Conservation (phyloP, 768 basidiomycete genomes). For the Gymnopilus dilepis region DNA sequence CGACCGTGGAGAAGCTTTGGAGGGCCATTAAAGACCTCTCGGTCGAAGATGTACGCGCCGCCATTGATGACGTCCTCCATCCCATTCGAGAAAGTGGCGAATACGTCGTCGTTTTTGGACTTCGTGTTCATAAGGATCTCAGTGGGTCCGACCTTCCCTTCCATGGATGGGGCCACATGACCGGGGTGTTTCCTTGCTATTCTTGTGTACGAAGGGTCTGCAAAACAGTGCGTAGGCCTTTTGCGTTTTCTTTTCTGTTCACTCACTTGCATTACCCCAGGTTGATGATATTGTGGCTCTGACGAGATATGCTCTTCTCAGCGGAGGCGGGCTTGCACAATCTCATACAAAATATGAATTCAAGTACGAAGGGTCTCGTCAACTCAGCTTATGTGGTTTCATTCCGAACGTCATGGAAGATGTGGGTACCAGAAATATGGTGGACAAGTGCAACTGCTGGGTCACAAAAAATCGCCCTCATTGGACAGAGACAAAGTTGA, state of each 20-base stretch:
- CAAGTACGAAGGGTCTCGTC: slow-evolving; percentile 12
- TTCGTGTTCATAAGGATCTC: slow-evolving; percentile 21
- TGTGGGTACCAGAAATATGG: slow-evolving; percentile 10
- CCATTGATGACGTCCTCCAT: slow-evolving; percentile 24
- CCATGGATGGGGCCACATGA: slow-evolving; percentile 29
- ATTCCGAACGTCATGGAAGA: slow-evolving; percentile 22
- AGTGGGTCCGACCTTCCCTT: slow-evolving; percentile 15
- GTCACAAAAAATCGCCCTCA: slow-evolving; percentile 15
- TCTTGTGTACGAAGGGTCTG: slow-evolving; percentile 22
- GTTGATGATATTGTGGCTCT: slow-evolving; percentile 25
- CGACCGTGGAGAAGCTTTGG: slow-evolving; percentile 41
- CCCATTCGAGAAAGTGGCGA: slow-evolving; percentile 18
- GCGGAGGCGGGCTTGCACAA: slow-evolving; percentile 16
- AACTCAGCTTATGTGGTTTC: slow-evolving; percentile 21
- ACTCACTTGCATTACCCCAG: slow-evolving; percentile 6
- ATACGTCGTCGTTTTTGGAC: slow-evolving; percentile 22
- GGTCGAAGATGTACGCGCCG: slow-evolving; percentile 33
- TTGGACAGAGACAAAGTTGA: slow-evolving; percentile 20
- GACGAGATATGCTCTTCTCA: slow-evolving; percentile 22
- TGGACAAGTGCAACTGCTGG: slow-evolving; percentile 20
- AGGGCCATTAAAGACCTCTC: slow-evolving; percentile 29
- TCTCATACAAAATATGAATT: slow-evolving; percentile 19
- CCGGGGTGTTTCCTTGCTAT: slow-evolving; percentile 24
- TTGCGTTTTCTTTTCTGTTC: not conserved
- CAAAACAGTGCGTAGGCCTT: slow-evolving; percentile 14